Conservation (phyloP, 306 rosid genomes). For the Pyrus betulifolia region DNA sequence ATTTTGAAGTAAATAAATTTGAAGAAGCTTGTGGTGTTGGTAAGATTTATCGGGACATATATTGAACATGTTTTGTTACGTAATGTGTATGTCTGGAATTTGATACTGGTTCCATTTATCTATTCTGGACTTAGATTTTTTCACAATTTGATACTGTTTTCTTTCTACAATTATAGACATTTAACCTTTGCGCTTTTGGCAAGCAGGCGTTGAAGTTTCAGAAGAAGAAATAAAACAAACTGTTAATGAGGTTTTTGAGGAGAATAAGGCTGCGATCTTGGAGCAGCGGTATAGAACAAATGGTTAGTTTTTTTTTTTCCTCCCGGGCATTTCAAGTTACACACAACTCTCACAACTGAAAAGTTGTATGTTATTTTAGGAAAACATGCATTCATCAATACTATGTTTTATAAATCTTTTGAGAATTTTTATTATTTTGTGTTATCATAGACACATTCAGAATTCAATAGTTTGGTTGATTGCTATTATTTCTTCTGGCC, state of each 20-base stretch:
- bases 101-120: not conserved
- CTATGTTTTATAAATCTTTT: not conserved
- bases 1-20: slow-evolving; percentile 48
- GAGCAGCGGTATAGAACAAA: slow-evolving; percentile 71
- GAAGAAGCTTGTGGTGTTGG: slow-evolving; percentile 97
- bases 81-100: not conserved
- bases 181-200: not conserved
- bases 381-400: not conserved
- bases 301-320: slow-evolving; percentile 30
- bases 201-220: slow-evolving; percentile 80
- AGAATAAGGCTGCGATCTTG: slow-evolving; percentile 54
- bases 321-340: not conserved
- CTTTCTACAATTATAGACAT: not conserved
- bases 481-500: not conserved
- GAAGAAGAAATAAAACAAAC: slow-evolving; percentile 52
- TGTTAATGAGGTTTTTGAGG: slow-evolving; percentile 67
- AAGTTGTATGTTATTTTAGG: not conserved
- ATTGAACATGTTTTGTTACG: not conserved
- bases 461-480: not conserved
- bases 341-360: not conserved
- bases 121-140: not conserved
- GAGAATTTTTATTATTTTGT: not conserved
- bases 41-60: slow-evolving; percentile 16
- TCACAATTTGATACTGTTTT: not conserved
- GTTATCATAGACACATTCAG: not conserved